phyloP scores from a whole-genome alignment of 176 grass and related monocot genomes.

The Poa pratensis region DNA sequence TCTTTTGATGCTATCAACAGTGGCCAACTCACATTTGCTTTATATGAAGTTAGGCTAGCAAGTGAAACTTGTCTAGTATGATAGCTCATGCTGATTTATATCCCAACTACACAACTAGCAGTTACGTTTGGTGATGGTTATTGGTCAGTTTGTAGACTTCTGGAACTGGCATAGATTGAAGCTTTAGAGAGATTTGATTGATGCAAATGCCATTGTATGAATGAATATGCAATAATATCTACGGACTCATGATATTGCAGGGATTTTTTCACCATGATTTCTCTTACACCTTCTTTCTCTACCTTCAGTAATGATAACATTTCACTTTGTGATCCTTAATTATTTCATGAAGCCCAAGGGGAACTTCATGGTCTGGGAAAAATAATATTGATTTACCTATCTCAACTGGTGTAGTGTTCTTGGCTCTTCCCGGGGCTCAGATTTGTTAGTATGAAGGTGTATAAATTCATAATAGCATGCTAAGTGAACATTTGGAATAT shows the following conservation, averaged over 20 bases:
- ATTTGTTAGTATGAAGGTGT: neutral
- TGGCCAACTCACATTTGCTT: neutral
- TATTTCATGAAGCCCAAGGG: neutral
- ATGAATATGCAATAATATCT: neutral
- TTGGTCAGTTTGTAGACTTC: neutral
- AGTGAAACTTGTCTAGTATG: neutral
- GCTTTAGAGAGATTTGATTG: neutral
- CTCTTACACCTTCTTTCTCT: neutral
- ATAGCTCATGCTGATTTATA: neutral
- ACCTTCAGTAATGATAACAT: neutral
- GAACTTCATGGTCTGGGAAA: neutral
- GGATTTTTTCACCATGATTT: neutral
- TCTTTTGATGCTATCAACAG: neutral
- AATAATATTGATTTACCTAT: neutral
- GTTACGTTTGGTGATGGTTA: neutral
- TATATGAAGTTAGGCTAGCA: neutral
- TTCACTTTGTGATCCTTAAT: neutral
- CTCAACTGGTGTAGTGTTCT: neutral
- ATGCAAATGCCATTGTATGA: neutral
- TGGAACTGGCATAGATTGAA: neutral
- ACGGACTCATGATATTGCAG: neutral
- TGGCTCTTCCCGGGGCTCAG: neutral
- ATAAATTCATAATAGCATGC: constrained; percentile 3
- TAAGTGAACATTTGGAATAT: neutral
- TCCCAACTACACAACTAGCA: neutral